Percentiles rank a stretch among this genome's conserved stretches.
phyloP scores from a whole-genome alignment of 257 asterid genomes.

The Solanum sejunctum region DNA sequence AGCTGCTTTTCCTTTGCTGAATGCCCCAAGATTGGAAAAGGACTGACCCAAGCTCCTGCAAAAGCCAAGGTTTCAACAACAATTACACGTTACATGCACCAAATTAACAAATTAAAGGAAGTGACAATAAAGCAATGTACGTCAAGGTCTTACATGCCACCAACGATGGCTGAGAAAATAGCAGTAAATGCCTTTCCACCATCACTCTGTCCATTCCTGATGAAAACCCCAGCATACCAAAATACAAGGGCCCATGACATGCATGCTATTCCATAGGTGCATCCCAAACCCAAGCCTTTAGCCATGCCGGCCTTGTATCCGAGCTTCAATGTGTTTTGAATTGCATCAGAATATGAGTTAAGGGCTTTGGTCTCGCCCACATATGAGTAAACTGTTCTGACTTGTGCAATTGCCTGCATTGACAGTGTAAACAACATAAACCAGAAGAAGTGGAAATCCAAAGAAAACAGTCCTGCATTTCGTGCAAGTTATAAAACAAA shows the following conservation, averaged over 20 bases:
- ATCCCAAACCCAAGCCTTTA: conserved; percentile 92
- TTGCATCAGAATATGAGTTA: conserved; percentile 69
- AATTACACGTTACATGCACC: background rate
- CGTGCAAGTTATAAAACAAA: background rate
- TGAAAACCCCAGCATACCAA: conserved; percentile 98
- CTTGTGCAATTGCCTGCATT: conserved; percentile 88
- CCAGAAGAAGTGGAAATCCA: background rate
- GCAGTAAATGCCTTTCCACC: conserved; percentile 98
- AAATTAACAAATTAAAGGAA: background rate
- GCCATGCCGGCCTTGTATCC: conserved; percentile 99
- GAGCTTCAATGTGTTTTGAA: conserved; percentile 78
- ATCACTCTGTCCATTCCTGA: conserved; percentile 76
- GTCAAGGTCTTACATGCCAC: conserved; percentile 81
- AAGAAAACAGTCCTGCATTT: background rate
- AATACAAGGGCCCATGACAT: conserved; percentile 98
- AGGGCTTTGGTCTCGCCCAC: conserved; percentile 85
- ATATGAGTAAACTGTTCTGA: conserved; percentile 86
- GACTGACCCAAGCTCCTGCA: conserved; percentile 99
- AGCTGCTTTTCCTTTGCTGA: conserved; percentile 96
- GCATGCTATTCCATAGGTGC: conserved; percentile 95
- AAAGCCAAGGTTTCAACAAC: conserved; percentile 5
- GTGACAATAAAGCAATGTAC: background rate
- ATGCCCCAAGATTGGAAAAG: conserved; percentile 87
- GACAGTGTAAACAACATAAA: conserved; percentile 1
- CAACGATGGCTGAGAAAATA: conserved; percentile 88